Evolutionary conservation across 371 early-diverging fungal genomes (phyloP), one percentile per base, ranked within the genome.

Genomic region (Nematocida homosporus): DNA sequence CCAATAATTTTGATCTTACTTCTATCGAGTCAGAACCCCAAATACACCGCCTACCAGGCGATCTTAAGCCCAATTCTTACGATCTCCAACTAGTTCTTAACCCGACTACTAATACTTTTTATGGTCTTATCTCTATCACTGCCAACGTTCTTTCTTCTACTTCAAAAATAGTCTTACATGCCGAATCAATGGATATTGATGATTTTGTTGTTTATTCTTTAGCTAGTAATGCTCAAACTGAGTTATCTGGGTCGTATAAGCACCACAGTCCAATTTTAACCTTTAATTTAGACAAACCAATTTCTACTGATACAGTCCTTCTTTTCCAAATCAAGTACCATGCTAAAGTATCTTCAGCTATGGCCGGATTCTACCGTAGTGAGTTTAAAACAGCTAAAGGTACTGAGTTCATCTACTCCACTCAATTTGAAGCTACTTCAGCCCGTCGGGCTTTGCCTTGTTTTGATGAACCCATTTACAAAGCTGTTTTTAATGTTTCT

Each of bases 361-460:
- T 83, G 63, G 75, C 65, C 29, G 83, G 83, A 18, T 80, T 83
- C 32, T 83, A 83, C 59, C 80, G 77, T 38, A 80, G 77, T 20
- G 66, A 64, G 13, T 53, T 63, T 40, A 47, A 42, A n/a, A 59
- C 16, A 29, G 50, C 59, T 20, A 56, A 60, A 3, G 51, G 44
- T 27, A 34, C 23, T 4, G 44, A 37, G 20, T 72, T 41, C 44
- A 50, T 79, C 35, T 80, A 75, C 59, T 78, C 79, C 23, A 93
- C 93, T 16, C 93, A 93, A 81, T 93, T 92, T 85, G 92, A 92
- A 83, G 87, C 94, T n/a, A 90, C 92, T 13, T 61, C 89, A 82
- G 90, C 90, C n/a, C 87, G 94, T 63, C 85, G 88, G 40, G 90
- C 88, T 10, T 90, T 93, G 82, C 94, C 95, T 5, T 93, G 90